Evolutionary conservation across 768 basidiomycete genomes (phyloP).

Genomic region (Daedaleopsis sinensis): DNA sequence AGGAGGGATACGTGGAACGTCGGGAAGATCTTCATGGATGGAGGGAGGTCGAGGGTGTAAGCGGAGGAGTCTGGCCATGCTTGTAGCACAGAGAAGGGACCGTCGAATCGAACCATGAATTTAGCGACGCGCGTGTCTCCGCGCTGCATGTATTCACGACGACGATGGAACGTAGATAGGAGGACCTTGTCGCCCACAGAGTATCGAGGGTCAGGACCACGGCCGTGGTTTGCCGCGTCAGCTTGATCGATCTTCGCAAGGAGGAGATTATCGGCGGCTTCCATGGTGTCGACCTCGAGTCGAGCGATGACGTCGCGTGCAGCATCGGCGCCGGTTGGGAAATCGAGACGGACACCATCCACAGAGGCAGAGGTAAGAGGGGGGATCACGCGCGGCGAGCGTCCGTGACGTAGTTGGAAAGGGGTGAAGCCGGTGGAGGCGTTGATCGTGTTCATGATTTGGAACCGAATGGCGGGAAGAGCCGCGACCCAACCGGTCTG

Average conservation of each 20-base stretch:
- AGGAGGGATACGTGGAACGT: slow-evolving; percentile 36
- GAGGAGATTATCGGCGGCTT: too few species aligned
- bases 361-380: slow-evolving; percentile 14
- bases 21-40: too few species aligned
- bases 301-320: too few species aligned
- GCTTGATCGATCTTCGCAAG: slow-evolving; percentile 33
- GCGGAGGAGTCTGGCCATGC: too few species aligned
- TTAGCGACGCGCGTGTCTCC: too few species aligned
- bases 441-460: slow-evolving; percentile 41
- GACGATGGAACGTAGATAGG: too few species aligned
- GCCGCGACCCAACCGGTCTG: slow-evolving; percentile 48
- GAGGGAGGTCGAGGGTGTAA: too few species aligned
- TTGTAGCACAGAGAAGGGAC: too few species aligned
- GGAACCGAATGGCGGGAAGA: slow-evolving; percentile 45
- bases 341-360: not conserved
- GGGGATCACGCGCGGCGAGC: too few species aligned
- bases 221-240: slow-evolving; percentile 29
- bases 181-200: slow-evolving; percentile 37
- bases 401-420: slow-evolving; percentile 19
- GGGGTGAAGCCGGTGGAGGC: slow-evolving; percentile 30
- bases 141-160: too few species aligned
- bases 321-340: not conserved
- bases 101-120: too few species aligned
- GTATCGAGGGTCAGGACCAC: slow-evolving; percentile 27
- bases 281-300: too few species aligned